Base-by-base conservation (phyloP, 1,139 yeast species). In the Eremothecium gossypii region DNA sequence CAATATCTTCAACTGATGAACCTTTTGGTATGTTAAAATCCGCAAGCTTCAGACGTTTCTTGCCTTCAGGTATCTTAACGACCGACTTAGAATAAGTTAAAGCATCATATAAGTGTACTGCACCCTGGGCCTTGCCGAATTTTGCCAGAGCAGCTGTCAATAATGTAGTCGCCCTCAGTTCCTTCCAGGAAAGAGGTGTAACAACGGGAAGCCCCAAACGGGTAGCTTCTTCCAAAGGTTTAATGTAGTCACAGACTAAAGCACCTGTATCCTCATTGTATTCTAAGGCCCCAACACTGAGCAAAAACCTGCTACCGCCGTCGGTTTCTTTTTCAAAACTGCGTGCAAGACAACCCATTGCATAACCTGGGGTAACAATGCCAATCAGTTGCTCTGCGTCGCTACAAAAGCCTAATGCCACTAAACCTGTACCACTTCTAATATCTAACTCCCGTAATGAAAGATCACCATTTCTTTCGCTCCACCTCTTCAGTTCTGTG, bases 381-480 rank as follows among this genome's bases (percentile, higher is more conserved):
- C 53, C 79, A 12, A 74, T 61, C 64, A 50, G 44, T 59, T 69
- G 72, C 39, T 60, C 54, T 27, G 73, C 59, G 33, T 70, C 70
- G 38, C 69, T 67, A 51, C 79, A 66, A 65, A 79, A 87, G 23
- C 96, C 97, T 44, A 84, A 68, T 41, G 91, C 70, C 33, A 85
- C 76, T 51, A 78, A 74, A 37, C 91, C 84, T 28, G 96, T 94
- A 52, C 96, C 97, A 2, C 83, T 70, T 60, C 96, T 76, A 38
- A 85, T 76, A 59, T 87, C 87, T 47, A 86, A 35, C 41, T 60
- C 63, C 34, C 53, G 52, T 30, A 72, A 55, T 71, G 69, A 60
- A 73, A 71, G 54, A 86, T 89, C 42, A 76, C 76, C 34, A 62
- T 65, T 73, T 36, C 68, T 66, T 38, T 73, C 61, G 8, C 33